Conservation (phyloP, 768 basidiomycete species). For the Xerocomus spinulosus region DNA sequence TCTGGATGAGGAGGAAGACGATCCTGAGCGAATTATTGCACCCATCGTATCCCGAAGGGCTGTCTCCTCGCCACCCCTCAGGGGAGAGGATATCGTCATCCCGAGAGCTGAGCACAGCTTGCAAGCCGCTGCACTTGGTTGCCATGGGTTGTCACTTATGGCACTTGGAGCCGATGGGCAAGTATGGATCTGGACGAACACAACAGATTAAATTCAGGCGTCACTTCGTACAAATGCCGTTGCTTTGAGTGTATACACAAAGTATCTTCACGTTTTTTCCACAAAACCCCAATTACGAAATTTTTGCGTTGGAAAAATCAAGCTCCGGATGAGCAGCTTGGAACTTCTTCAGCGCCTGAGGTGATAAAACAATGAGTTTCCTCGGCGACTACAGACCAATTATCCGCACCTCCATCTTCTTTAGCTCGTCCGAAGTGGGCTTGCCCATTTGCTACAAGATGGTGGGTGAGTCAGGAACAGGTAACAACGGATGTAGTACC, state of each 20-base stretch:
- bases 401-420: constrained; percentile 76
- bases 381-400: neutral
- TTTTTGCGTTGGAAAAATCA: constrained; percentile 90
- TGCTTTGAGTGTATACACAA: neutral
- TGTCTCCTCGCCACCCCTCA: constrained; percentile 15
- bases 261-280: neutral
- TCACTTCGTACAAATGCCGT: neutral
- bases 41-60: neutral
- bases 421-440: constrained; percentile 90
- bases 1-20: constrained; percentile 28
- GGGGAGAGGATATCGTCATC: constrained; percentile 22
- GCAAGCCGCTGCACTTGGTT: constrained; percentile 40
- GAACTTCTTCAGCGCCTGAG: constrained; percentile 81
- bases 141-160: constrained; percentile 34
- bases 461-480: neutral
- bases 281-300: constrained; percentile 46
- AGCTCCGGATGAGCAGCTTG: constrained; percentile 88
- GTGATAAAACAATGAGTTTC: neutral
- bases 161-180: constrained; percentile 18
- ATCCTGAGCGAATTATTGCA: constrained; percentile 12
- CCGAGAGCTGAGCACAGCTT: constrained; percentile 23
- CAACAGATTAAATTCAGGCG: constrained; percentile 9
- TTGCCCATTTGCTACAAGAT: constrained; percentile 81
- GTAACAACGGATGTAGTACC: constrained; percentile 19
- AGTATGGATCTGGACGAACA: constrained; percentile 25